Evolutionary conservation across 345 rosid species (phyloP).

Genomic region (Hibiscus trionum): DNA sequence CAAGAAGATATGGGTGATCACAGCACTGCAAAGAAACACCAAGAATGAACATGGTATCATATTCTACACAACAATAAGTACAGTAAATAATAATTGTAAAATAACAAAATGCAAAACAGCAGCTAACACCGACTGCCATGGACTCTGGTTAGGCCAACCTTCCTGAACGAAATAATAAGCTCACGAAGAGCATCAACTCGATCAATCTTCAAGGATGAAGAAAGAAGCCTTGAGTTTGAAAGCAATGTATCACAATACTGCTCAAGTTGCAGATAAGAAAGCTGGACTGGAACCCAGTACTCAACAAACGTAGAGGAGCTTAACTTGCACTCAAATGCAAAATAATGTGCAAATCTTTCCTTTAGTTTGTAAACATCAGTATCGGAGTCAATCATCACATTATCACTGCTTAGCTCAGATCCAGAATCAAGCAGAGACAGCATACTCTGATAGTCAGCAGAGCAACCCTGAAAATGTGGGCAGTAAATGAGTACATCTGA

Average conservation of each 20-base stretch:
- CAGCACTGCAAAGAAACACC: slow-evolving; percentile 13
- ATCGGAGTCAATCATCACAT: not conserved
- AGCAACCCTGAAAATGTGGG: slow-evolving; percentile 1
- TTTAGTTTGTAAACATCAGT: slow-evolving; percentile 1
- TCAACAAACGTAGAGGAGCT: slow-evolving; percentile 7
- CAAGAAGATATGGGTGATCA: slow-evolving; percentile 14
- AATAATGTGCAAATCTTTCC: slow-evolving; percentile 7
- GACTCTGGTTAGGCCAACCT: slow-evolving; percentile 5
- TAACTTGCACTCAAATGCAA: slow-evolving; percentile 10
- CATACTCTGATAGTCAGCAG: not conserved
- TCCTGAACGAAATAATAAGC: slow-evolving; percentile 8
- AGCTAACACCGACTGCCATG: not conserved
- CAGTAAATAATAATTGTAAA: not conserved
- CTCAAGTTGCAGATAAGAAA: slow-evolving; percentile 18
- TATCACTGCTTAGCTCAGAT: not conserved
- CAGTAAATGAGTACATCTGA: not conserved
- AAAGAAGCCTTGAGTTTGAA: slow-evolving; percentile 11
- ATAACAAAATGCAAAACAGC: slow-evolving; percentile 3
- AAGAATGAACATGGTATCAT: not conserved
- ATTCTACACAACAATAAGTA: not conserved
- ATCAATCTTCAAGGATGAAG: slow-evolving; percentile 5
- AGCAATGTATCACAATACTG: slow-evolving; percentile 15
- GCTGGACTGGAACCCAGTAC: slow-evolving; percentile 17
- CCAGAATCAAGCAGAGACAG: slow-evolving; percentile 12
- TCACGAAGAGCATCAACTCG: slow-evolving; percentile 3